A percentile compares a stretch with the other conserved stretches of the same genome.
These are phyloP conservation scores for Lunularia cruciata DNA, from an alignment of 225 moss, liverwort and hornwort genomes.

Conservation along the genomic window DNA sequence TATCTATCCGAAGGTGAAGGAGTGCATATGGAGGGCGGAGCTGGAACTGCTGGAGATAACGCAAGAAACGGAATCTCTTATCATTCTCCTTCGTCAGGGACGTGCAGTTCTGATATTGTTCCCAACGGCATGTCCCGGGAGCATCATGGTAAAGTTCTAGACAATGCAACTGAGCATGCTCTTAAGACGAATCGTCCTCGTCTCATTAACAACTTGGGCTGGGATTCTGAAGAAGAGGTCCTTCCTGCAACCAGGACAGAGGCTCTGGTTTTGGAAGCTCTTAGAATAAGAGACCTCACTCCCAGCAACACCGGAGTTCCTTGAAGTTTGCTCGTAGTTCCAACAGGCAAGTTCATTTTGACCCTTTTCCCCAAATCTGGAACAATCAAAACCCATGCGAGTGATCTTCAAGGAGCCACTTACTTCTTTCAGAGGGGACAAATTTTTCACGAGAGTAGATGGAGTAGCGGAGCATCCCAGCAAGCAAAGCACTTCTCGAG, in stretches of 20 bases:
- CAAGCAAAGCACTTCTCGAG: no score
- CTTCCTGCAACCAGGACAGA: constrained; percentile 48
- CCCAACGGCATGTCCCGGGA: constrained; percentile 28
- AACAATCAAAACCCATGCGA: no score
- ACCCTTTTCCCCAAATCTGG: no score
- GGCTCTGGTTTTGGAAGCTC: constrained; percentile 69
- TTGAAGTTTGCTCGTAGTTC: not conserved
- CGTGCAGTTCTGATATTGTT: not conserved
- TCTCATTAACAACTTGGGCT: constrained; percentile 53
- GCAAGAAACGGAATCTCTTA: constrained; percentile 18
- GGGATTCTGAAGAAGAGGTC: constrained; percentile 31
- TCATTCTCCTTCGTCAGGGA: constrained; percentile 15
- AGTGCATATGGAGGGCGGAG: constrained; percentile 65
- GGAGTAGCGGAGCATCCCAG: no score
- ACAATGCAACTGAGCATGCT: constrained; percentile 75
- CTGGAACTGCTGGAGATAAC: constrained; percentile 7
- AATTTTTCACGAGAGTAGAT: no score
- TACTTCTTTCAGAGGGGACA: no score
- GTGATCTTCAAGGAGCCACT: no score
- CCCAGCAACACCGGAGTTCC: constrained; percentile 25
- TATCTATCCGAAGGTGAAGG: constrained; percentile 91
- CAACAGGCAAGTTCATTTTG: not conserved
- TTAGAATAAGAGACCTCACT: constrained; percentile 56
- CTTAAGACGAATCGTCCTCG: constrained; percentile 71
- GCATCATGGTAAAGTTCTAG: constrained; percentile 61